A percentile compares a stretch with the other conserved stretches of the same genome.
Evolutionary conservation across 371 early-diverging fungal genomes (phyloP).

Genomic region (Mortierella polycephala): DNA sequence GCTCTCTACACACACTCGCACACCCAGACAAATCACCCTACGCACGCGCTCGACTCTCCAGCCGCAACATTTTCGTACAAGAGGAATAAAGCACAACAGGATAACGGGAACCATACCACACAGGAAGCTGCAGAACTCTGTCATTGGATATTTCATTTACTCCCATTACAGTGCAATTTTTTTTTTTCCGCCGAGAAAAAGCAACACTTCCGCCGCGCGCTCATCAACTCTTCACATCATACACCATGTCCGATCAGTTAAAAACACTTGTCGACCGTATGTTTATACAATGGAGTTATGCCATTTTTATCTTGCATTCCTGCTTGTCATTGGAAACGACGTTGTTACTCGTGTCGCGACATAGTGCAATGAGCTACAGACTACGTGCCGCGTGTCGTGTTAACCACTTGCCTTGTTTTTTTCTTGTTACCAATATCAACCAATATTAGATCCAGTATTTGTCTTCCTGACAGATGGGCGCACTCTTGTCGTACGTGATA

Average conservation of each 20-base stretch:
- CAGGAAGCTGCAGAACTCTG: too few species aligned
- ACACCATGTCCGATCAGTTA: conserved; percentile 33
- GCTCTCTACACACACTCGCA: background rate
- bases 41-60: too few species aligned
- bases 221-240: background rate
- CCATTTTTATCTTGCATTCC: too few species aligned
- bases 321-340: too few species aligned
- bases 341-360: too few species aligned
- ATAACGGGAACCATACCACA: too few species aligned
- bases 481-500: conserved; percentile 40
- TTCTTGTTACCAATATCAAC: background rate
- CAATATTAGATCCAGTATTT: conserved; percentile 36
- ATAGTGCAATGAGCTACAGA: too few species aligned
- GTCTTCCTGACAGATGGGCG: conserved; percentile 50
- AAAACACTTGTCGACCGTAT: conserved; percentile 40
- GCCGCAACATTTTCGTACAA: background rate
- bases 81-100: too few species aligned
- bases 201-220: background rate
- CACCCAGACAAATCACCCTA: background rate
- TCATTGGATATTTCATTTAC: too few species aligned
- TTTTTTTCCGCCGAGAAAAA: background rate
- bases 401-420: too few species aligned
- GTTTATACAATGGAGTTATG: background rate
- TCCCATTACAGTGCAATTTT: background rate
- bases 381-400: too few species aligned